These are phyloP conservation scores for Cordia subcordata DNA, from an alignment of 257 asterid species.

Conservation along the genomic window DNA sequence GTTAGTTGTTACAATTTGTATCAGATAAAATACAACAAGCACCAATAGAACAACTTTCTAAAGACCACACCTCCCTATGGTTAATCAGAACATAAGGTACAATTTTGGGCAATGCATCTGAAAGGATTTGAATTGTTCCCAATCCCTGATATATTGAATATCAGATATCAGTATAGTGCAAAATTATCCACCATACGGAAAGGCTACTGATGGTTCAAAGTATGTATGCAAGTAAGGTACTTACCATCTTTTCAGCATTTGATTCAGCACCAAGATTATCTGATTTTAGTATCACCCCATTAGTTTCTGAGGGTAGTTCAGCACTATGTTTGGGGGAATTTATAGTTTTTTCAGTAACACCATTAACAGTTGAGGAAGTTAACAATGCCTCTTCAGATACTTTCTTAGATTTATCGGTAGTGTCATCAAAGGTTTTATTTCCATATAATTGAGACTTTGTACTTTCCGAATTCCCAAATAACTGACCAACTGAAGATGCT, in stretches of 20 bases:
- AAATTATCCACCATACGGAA: no score
- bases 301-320: slow-evolving; percentile 19
- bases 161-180: not conserved
- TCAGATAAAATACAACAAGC: no score
- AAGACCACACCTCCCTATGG: slow-evolving; percentile 80
- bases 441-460: slow-evolving; percentile 32
- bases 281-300: slow-evolving; percentile 31
- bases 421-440: slow-evolving; percentile 34
- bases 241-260: slow-evolving; percentile 60
- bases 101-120: slow-evolving; percentile 87
- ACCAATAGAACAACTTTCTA: not conserved
- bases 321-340: slow-evolving; percentile 28
- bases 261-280: slow-evolving; percentile 44
- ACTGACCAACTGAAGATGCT: slow-evolving; percentile 27
- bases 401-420: slow-evolving; percentile 31
- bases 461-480: slow-evolving; percentile 33
- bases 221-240: slow-evolving; percentile 15
- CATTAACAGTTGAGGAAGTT: slow-evolving; percentile 36
- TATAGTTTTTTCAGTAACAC: slow-evolving; percentile 24
- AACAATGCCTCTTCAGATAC: slow-evolving; percentile 21
- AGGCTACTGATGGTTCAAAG: not conserved
- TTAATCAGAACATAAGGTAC: slow-evolving; percentile 90
- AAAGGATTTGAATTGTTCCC: slow-evolving; percentile 88
- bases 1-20: no score
- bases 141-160: slow-evolving; percentile 44